Percentiles rank a stretch among this genome's conserved stretches.
These are phyloP conservation scores for Phytophthora sojae DNA, from an alignment of 352 stramenopile species.

Conservation along the genomic window DNA sequence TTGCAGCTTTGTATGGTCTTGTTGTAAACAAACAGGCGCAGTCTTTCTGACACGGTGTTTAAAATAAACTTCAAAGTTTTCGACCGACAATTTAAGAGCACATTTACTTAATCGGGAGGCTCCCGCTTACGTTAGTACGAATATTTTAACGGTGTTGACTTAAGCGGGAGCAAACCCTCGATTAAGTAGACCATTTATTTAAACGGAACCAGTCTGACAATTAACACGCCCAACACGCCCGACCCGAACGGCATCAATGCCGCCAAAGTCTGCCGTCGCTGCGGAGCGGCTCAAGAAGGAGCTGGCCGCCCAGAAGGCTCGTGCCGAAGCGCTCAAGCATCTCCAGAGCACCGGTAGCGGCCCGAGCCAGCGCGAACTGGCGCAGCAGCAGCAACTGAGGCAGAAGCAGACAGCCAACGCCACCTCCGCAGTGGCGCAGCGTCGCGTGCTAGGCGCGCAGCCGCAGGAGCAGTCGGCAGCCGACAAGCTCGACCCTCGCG, in stretches of 20 bases:
- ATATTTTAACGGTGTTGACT: too few relatives aligned
- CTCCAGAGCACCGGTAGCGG: constrained; percentile 69
- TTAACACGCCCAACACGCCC: neutral
- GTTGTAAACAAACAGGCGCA: too few relatives aligned
- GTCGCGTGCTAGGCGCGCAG: constrained; percentile 36
- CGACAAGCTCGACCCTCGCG: constrained; percentile 46
- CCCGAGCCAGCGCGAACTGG: constrained; percentile 70
- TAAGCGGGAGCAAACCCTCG: too few relatives aligned
- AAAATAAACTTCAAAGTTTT: too few relatives aligned
- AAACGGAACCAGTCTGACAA: neutral
- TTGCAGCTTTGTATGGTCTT: too few relatives aligned
- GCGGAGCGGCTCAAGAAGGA: constrained; percentile 66
- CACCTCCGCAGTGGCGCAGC: constrained; percentile 51
- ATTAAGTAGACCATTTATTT: too few relatives aligned
- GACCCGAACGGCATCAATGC: constrained; percentile 19
- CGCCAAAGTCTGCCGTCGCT: constrained; percentile 35
- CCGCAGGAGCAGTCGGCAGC: constrained; percentile 24
- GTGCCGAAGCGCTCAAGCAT: constrained; percentile 69
- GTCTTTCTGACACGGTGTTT: too few relatives aligned
- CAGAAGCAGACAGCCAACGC: constrained; percentile 57
- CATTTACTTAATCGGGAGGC: too few relatives aligned
- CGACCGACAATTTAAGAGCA: too few relatives aligned
- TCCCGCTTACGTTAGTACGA: too few relatives aligned
- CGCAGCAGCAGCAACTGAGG: constrained; percentile 63
- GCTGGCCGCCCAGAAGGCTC: constrained; percentile 64